These are phyloP conservation scores for Ceratocystis albifundus DNA, from an alignment of 2,329 filamentous ascomycete species.

Conservation along the genomic window DNA sequence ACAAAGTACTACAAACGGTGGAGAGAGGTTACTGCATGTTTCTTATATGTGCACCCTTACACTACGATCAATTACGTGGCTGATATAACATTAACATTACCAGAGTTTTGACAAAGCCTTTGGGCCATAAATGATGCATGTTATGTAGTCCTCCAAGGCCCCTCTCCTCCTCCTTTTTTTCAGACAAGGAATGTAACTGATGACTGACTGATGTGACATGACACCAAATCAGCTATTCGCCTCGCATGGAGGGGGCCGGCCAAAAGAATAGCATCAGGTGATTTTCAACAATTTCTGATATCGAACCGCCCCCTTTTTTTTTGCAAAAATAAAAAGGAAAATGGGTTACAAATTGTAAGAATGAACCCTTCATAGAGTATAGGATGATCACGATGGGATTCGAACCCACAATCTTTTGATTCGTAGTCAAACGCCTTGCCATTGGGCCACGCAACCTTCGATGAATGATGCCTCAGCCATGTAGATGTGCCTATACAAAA, in stretches of 20 bases:
- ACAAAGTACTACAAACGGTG: no score
- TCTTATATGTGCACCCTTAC: neutral
- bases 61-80: neutral
- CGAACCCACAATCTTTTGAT: no score
- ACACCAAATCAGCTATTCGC: neutral
- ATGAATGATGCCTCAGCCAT: neutral
- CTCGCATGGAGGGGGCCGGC: neutral
- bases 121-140: no score
- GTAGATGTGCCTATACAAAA: neutral
- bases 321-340: neutral
- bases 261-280: conserved; percentile 3
- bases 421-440: no score
- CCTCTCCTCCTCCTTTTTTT: neutral
- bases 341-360: neutral
- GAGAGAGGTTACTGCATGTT: neutral
- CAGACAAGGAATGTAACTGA: neutral
- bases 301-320: neutral
- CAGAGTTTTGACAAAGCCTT: no score
- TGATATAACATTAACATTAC: neutral
- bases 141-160: neutral
- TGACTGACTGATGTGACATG: neutral
- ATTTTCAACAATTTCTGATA: neutral
- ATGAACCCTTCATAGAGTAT: neutral
- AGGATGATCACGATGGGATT: no score
- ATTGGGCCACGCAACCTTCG: no score